A percentile compares a stretch with the other conserved stretches of the same genome.
These are phyloP conservation scores for Nicotiana tomentosiformis DNA, from an alignment of 257 asterid species.

Conservation along the genomic window DNA sequence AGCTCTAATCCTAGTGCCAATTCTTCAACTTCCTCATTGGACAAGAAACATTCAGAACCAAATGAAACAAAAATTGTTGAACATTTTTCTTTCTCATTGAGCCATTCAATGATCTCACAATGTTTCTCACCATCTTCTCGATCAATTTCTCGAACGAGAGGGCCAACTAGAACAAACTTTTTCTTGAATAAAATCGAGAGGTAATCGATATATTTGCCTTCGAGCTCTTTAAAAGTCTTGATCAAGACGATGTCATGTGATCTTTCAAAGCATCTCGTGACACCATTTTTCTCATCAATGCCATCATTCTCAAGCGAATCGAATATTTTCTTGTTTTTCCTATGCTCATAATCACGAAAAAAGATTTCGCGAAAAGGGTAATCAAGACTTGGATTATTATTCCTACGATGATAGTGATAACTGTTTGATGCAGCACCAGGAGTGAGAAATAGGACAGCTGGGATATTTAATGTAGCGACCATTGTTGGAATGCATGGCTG, in stretches of 20 bases:
- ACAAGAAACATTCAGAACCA: conserved; percentile 56
- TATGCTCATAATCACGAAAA: conserved; percentile 22
- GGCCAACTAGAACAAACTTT: conserved; percentile 46
- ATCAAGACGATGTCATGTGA: conserved; percentile 39
- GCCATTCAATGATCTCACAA: conserved; percentile 39
- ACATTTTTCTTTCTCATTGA: conserved; percentile 23
- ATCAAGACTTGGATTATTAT: neutral
- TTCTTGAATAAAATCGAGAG: conserved; percentile 19
- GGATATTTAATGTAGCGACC: conserved; percentile 30
- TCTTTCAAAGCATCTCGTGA: conserved; percentile 17
- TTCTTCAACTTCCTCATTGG: conserved; percentile 40
- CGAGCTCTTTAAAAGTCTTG: conserved; percentile 42
- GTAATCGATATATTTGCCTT: conserved; percentile 48
- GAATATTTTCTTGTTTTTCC: neutral
- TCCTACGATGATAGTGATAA: neutral
- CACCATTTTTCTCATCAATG: conserved; percentile 12
- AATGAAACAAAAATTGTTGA: conserved; percentile 57
- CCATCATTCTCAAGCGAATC: conserved; percentile 9
- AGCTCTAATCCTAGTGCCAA: conserved; percentile 56
- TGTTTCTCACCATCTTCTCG: neutral
- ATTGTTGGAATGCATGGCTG: conserved; percentile 54
- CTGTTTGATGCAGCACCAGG: conserved; percentile 36
- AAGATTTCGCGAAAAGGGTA: conserved; percentile 45
- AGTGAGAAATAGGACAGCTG: conserved; percentile 42
- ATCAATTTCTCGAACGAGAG: conserved; percentile 28